Conservation (phyloP, 306 rosid genomes). For the Prunus mume region DNA sequence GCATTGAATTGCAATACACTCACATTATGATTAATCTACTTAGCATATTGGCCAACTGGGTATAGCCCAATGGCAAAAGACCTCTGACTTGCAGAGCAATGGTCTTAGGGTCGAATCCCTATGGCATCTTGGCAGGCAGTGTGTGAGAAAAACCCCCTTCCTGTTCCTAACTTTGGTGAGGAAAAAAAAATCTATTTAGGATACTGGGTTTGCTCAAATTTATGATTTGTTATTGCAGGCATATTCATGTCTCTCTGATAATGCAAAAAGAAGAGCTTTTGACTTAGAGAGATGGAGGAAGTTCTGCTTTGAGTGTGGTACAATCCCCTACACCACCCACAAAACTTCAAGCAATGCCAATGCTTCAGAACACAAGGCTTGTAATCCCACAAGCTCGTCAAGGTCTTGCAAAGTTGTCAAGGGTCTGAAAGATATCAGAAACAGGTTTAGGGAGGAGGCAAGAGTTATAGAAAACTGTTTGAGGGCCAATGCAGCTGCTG, state of each 20-base stretch:
- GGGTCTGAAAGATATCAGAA: conserved; percentile 55
- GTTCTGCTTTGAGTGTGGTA: conserved; percentile 74
- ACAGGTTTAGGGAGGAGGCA: conserved; percentile 68
- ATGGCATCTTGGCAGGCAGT: too few relatives aligned
- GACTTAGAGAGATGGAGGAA: conserved; percentile 53
- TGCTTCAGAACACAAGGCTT: conserved; percentile 30
- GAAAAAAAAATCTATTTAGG: not conserved
- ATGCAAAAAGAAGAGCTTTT: conserved; percentile 59
- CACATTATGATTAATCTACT: not conserved
- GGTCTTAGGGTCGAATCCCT: too few relatives aligned
- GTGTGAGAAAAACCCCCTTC: too few relatives aligned
- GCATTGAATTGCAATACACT: conserved; percentile 8
- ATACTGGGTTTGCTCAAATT: not conserved
- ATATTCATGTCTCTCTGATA: conserved; percentile 60
- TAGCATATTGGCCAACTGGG: too few relatives aligned
- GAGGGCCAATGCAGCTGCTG: conserved; percentile 29
- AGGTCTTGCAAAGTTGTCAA: conserved; percentile 41
- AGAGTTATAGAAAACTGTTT: conserved; percentile 81
- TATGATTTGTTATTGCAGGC: conserved; percentile 46
- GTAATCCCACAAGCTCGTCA: conserved; percentile 33
- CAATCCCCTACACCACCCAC: conserved; percentile 39
- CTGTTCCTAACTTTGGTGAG: too few relatives aligned
- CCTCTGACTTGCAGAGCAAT: too few relatives aligned
- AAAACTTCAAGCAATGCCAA: conserved; percentile 30
- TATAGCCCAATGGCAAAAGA: too few relatives aligned